Base-by-base conservation (phyloP, 495 filamentous ascomycete genomes). In the Hypoxylon lienhwacheense region DNA sequence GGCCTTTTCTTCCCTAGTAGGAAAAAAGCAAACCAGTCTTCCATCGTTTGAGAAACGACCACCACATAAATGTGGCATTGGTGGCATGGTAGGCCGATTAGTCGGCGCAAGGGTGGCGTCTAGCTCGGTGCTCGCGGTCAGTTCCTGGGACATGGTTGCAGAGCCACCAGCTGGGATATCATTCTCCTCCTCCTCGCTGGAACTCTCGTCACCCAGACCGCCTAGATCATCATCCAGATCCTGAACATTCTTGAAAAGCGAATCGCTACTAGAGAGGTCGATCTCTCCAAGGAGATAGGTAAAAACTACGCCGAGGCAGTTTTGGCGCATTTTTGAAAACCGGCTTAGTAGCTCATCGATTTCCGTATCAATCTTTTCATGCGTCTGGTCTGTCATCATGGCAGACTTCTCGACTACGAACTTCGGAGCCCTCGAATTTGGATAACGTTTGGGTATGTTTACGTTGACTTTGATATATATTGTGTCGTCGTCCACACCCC, bases 221-320 rank as follows among this genome's bases (percentile, higher is more conserved):
- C 77, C 77, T 17, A 83, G 68, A 42, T 84, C 83, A 29, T 85
- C 83, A 21, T 83, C 87, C 2, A 86, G 59, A 58, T 83, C 83
- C 16, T 73, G 75, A 19, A 82, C 79, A 57, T 85, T 85, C 19
- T 79, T 74, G 50, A 90, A 80, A 69, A 85, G 86, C 1, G 78
- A 79, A 4, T 86, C 83, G 67, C 86, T 91, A 25, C 85, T 82
- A 50, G 90, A 85, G 1, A 91, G 77, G 55, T 79, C 85, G 8
- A 85, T 82, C 64, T 96, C 91, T 16, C 92, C 91, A 7, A 97
- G 74, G 12, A 95, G 80, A 64, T 92, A 96, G 21, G 82, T 84
- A 8, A 96, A 77, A 20, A 85, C 83, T 7, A 88, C 87, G 67
- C 95, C 90, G 8, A 97, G 75, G 51, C 88, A 95, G 35, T 88